These are phyloP conservation scores for Edaphochlamys debaryana DNA, from an alignment of 139 green algal genomes.

Conservation along the genomic window DNA sequence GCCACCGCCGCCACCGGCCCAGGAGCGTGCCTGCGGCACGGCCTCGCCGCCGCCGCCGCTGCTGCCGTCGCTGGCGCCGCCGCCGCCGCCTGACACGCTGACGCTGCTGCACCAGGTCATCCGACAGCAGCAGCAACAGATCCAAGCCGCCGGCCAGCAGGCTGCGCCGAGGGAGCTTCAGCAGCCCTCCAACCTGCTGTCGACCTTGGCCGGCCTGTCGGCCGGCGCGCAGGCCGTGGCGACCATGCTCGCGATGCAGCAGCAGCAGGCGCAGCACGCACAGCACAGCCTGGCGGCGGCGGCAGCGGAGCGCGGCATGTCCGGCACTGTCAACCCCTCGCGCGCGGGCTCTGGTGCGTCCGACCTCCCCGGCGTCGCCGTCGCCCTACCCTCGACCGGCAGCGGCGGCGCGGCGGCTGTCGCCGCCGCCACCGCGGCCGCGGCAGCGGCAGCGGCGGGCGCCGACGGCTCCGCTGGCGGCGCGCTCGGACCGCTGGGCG, in stretches of 20 bases:
- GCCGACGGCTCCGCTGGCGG: background rate
- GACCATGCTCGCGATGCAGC: slow-evolving; percentile 17
- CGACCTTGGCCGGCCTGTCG: slow-evolving; percentile 2
- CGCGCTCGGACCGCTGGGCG: background rate
- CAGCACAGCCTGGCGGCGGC: background rate
- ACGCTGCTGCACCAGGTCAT: slow-evolving; percentile 24
- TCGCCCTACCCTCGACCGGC: background rate
- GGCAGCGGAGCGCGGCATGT: too few relatives aligned
- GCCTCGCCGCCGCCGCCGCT: background rate
- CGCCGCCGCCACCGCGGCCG: background rate
- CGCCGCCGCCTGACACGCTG: background rate
- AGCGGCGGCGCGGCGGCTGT: background rate
- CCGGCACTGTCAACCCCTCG: too few relatives aligned
- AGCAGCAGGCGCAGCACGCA: slow-evolving; percentile 19
- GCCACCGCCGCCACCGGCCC: background rate
- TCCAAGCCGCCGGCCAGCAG: background rate
- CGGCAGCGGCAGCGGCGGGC: background rate
- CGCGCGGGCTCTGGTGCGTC: too few relatives aligned
- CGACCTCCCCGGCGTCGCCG: background rate
- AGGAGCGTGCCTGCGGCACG: background rate
- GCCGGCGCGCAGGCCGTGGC: slow-evolving; percentile 27
- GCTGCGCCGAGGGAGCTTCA: background rate
- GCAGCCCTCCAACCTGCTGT: slow-evolving; percentile 1
- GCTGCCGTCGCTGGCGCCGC: background rate
- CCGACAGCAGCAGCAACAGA: slow-evolving; percentile 20